These are phyloP conservation scores for Geotrichum reessii DNA, from an alignment of 1,139 yeast species.

Conservation along the genomic window DNA sequence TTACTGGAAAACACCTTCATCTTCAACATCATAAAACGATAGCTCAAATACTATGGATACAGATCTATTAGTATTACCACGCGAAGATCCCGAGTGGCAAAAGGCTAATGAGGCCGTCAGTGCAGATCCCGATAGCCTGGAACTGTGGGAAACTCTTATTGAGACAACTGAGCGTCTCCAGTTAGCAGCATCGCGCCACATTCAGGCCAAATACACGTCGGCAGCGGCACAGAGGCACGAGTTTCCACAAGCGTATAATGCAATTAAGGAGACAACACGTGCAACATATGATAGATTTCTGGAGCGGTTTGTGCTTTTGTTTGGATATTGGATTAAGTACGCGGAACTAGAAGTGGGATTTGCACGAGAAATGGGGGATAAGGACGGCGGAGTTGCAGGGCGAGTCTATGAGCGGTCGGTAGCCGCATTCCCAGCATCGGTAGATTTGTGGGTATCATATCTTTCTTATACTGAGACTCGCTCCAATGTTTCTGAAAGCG, in stretches of 20 bases:
- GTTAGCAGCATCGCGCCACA: conserved; percentile 9
- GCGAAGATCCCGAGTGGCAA: conserved; percentile 22
- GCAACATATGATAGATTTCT: conserved; percentile 55
- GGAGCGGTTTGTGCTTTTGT: conserved; percentile 58
- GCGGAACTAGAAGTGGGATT: conserved; percentile 62
- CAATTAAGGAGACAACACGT: conserved; percentile 40
- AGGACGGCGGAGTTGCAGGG: conserved; percentile 21
- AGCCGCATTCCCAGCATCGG: conserved; percentile 46
- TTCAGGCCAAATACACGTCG: conserved; percentile 3
- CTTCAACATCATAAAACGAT: neutral
- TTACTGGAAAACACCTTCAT: conserved; percentile 16
- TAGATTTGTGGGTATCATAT: conserved; percentile 71
- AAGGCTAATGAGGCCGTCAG: conserved; percentile 24
- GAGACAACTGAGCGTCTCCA: conserved; percentile 34
- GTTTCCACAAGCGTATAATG: conserved; percentile 40
- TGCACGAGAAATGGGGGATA: conserved; percentile 45
- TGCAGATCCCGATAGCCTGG: conserved; percentile 42
- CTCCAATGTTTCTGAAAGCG: neutral
- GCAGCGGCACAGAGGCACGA: neutral
- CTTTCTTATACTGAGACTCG: conserved; percentile 39
- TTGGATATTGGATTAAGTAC: conserved; percentile 74
- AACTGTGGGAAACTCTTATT: conserved; percentile 48
- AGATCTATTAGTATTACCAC: conserved; percentile 12
- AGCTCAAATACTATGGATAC: conserved; percentile 7
- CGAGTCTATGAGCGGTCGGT: conserved; percentile 53